These are phyloP conservation scores for Oryza longistaminata DNA, from an alignment of 176 grass and related monocot genomes.

Conservation along the genomic window DNA sequence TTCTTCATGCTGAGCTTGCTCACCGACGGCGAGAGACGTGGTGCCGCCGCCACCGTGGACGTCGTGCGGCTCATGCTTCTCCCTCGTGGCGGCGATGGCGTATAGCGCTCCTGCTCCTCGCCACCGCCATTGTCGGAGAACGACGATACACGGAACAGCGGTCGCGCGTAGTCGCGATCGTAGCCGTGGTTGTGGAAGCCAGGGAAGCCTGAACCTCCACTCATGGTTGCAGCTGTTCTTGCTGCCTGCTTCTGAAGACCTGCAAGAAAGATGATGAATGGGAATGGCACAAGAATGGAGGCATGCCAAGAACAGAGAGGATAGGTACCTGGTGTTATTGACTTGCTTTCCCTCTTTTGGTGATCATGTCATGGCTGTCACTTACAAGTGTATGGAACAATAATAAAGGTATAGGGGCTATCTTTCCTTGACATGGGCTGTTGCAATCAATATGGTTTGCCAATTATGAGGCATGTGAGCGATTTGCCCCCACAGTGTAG, in stretches of 20 bases:
- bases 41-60: conserved; percentile 31
- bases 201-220: conserved; percentile 38
- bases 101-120: conserved; percentile 26
- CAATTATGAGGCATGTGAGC: conserved; percentile 38
- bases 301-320: neutral
- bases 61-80: neutral
- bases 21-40: conserved; percentile 25
- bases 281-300: neutral
- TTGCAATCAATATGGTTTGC: conserved; percentile 15
- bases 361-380: neutral
- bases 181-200: conserved; percentile 39
- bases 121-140: conserved; percentile 52
- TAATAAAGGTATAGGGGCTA: conserved; percentile 14
- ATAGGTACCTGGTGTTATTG: neutral
- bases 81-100: neutral
- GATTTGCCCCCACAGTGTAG: conserved; percentile 30
- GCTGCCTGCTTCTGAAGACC: conserved; percentile 6
- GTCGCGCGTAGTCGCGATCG: conserved; percentile 12
- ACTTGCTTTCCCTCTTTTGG: neutral
- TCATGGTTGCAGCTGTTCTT: conserved; percentile 16
- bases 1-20: conserved; percentile 62
- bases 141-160: conserved; percentile 42
- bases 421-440: conserved; percentile 8
- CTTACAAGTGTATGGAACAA: conserved; percentile 18
- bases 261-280: conserved; percentile 13